Base-by-base conservation (phyloP, 352 stramenopile species). In the Phytophthora litchii region DNA sequence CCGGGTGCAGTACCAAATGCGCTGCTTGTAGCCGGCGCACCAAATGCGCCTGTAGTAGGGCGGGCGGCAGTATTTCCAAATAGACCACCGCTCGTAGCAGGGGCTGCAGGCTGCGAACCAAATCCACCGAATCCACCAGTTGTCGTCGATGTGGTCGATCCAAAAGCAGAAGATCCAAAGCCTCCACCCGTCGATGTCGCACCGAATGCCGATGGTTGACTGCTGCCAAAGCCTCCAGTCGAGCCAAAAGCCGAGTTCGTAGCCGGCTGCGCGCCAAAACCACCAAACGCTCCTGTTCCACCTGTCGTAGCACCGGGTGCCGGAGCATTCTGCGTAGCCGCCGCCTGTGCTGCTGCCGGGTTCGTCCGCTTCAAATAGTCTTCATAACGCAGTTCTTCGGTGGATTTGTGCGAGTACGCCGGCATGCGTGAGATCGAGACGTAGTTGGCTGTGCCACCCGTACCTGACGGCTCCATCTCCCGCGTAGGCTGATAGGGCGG, bases 301-400 rank as follows among this genome's bases (percentile, higher is more conserved):
- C 56, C 78, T 37, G 65, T 68, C 9, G 60, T 67, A 0, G 75
- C 67, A 11, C 38, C 60, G 9, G 64, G 65, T 6, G 74, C 58
- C 21, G 78, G 73, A 9, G 70, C 73, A 31, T 85, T 86, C 48
- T 82, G 52, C 23, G 65, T 72, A 12, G 76, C 67, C 0, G 67
- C 68, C 6, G 78, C 76, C 38, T 83, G 65, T 9, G 74, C 70
- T 7, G 76, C 63, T 29, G 72, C 69, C 9, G 83, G 80, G 55
- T 92, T 79, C 6, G 76, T 88, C 34, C 79, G 79, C 68, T 92
- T 92, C 42, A 91, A 51, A 35, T 91, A 91, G 31, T 93, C 84
- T 74, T 91, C 84, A 35, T 80, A 90, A 9, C 83, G 80, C 8
- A 92, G 61, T 47, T 92, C 83, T 64, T 92, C 83, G 1, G 64